These are phyloP conservation scores for Prunus salicina DNA, from an alignment of 306 rosid genomes.

Conservation along the genomic window DNA sequence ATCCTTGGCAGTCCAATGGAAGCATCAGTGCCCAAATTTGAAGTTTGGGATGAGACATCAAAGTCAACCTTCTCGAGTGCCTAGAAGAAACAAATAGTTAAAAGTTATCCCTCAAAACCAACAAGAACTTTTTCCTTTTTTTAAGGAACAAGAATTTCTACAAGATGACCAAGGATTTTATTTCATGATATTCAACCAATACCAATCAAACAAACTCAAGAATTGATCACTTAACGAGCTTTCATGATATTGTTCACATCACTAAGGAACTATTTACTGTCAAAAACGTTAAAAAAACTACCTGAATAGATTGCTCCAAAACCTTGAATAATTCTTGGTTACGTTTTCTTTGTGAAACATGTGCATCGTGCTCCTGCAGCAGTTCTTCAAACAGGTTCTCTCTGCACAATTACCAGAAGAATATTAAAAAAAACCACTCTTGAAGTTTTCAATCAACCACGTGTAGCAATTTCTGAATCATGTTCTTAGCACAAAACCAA, in stretches of 20 bases:
- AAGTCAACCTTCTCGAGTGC: slow-evolving; percentile 26
- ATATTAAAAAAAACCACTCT: neutral
- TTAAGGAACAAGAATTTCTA: neutral
- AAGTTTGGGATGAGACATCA: slow-evolving; percentile 14
- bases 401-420: slow-evolving; percentile 23
- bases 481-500: neutral
- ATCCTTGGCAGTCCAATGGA: neutral
- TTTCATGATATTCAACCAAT: neutral
- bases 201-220: neutral
- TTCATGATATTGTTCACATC: no score
- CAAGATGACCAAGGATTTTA: neutral
- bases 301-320: slow-evolving; percentile 34
- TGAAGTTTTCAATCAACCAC: neutral
- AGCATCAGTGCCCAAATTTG: neutral
- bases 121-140: neutral
- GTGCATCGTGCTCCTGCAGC: slow-evolving; percentile 34
- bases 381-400: slow-evolving; percentile 41
- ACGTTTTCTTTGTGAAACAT: slow-evolving; percentile 28
- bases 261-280: neutral
- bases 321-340: slow-evolving; percentile 16
- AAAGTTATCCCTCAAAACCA: neutral
- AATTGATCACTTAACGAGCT: neutral
- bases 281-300: neutral
- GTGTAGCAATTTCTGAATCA: neutral
- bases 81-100: slow-evolving; percentile 7